These are phyloP conservation scores for Botrytis porri DNA, from an alignment of 2,329 filamentous ascomycete genomes.

Conservation along the genomic window DNA sequence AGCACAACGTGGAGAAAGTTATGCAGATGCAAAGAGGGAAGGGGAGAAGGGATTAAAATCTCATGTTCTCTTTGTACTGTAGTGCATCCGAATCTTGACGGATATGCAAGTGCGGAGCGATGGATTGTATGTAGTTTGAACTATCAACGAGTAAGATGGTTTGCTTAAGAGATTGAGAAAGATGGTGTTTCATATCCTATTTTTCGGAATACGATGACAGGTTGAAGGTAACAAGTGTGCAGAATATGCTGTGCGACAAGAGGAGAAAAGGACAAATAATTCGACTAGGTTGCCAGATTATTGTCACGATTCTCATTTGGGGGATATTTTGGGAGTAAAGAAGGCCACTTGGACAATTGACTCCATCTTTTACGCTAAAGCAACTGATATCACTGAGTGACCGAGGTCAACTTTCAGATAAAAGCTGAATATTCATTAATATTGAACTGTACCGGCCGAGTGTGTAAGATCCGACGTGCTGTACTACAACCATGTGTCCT, in stretches of 20 bases:
- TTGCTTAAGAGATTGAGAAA: background rate
- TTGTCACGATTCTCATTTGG: background rate
- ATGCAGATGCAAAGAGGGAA: conserved; percentile 7
- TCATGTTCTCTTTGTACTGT: background rate
- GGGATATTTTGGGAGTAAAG: background rate
- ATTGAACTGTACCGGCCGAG: background rate
- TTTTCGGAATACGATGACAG: background rate
- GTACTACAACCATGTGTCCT: background rate
- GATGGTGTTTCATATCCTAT: conserved; percentile 4
- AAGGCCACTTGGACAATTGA: conserved; percentile 12
- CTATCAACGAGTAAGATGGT: conserved; percentile 2
- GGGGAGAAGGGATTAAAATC: background rate
- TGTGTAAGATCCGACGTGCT: conserved; percentile 12
- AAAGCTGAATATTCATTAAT: conserved; percentile 14
- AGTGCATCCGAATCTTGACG: background rate
- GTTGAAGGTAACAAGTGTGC: background rate
- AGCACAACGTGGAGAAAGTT: conserved; percentile 16
- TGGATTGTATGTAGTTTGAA: background rate
- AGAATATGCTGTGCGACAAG: background rate
- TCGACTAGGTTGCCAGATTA: background rate
- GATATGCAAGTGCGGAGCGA: conserved; percentile 10
- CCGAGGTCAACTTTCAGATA: background rate
- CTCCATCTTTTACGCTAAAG: conserved; percentile 4
- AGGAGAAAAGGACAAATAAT: background rate
- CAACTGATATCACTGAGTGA: conserved; percentile 13